phyloP scores from a whole-genome alignment of 192 early-diverging fungal genomes.

The Coemansia sp. region DNA sequence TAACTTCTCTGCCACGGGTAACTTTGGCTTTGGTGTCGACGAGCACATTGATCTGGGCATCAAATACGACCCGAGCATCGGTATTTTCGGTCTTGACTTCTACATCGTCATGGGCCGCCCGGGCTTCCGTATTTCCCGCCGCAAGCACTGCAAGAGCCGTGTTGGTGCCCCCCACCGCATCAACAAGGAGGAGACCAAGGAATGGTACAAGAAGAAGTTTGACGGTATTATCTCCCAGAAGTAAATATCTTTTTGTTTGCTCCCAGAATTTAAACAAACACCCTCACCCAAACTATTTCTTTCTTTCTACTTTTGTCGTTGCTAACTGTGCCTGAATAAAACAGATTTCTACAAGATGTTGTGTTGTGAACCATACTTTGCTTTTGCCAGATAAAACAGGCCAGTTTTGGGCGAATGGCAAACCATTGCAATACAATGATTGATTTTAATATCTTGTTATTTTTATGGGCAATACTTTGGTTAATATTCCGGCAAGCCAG shows the following conservation, averaged over 20 bases:
- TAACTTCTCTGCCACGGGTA: constrained; percentile 98
- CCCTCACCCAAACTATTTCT: constrained; percentile 3
- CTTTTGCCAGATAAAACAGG: neutral
- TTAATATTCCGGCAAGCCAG: neutral
- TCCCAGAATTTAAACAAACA: constrained; percentile 1
- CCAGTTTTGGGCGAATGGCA: neutral
- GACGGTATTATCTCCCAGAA: constrained; percentile 85
- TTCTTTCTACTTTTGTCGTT: neutral
- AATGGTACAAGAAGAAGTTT: constrained; percentile 98
- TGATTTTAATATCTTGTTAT: neutral
- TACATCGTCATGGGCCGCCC: constrained; percentile 98
- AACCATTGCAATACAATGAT: neutral
- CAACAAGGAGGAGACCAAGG: constrained; percentile 91
- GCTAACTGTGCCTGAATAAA: neutral
- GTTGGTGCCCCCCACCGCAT: constrained; percentile 90
- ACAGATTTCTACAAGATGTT: neutral
- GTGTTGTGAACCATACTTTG: neutral
- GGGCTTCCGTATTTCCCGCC: constrained; percentile 91
- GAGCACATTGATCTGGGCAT: constrained; percentile 99
- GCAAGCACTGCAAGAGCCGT: constrained; percentile 80
- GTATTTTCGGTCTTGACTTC: constrained; percentile 99
- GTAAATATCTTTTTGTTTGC: constrained; percentile 53
- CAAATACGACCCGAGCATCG: constrained; percentile 99
- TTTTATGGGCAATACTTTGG: neutral
- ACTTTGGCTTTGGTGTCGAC: constrained; percentile 99